These are phyloP conservation scores for Stromatinia cepivora DNA, from an alignment of 2,329 filamentous ascomycete species.

Conservation along the genomic window DNA sequence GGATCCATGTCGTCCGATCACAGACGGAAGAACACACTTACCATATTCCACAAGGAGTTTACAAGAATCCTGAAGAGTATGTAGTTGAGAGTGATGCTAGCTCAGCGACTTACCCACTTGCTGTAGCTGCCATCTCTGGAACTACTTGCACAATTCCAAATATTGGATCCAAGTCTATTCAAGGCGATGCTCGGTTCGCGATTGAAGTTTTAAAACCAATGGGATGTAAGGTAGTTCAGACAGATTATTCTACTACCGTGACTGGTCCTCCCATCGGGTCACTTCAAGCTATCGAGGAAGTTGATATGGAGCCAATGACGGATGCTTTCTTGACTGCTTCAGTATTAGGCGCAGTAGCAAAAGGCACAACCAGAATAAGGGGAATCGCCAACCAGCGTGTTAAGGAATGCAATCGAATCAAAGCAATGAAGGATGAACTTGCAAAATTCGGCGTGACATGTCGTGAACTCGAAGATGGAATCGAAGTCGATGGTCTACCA, in stretches of 20 bases:
- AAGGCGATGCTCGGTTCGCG: slow-evolving; percentile 93
- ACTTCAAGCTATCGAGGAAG: slow-evolving; percentile 72
- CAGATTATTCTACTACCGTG: slow-evolving; percentile 83
- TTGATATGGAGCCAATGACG: slow-evolving; percentile 99
- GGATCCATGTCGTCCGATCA: slow-evolving; percentile 76
- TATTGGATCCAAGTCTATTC: slow-evolving; percentile 86
- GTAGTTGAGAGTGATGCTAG: slow-evolving; percentile 95
- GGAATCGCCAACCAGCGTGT: slow-evolving; percentile 98
- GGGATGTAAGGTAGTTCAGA: slow-evolving; percentile 89
- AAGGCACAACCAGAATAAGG: slow-evolving; percentile 79
- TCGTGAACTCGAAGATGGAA: slow-evolving; percentile 90
- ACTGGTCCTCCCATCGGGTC: slow-evolving; percentile 77
- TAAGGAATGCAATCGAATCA: slow-evolving; percentile 96
- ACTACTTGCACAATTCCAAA: slow-evolving; percentile 96
- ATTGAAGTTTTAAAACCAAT: slow-evolving; percentile 87
- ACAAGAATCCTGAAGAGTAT: slow-evolving; percentile 82
- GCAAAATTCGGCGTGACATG: slow-evolving; percentile 90
- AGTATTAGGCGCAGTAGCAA: slow-evolving; percentile 85
- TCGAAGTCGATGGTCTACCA: slow-evolving; percentile 64
- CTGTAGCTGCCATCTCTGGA: slow-evolving; percentile 91
- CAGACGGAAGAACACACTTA: slow-evolving; percentile 84
- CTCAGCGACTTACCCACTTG: slow-evolving; percentile 93
- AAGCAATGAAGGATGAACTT: slow-evolving; percentile 91
- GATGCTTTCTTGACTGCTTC: slow-evolving; percentile 96
- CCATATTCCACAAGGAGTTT: slow-evolving; percentile 82